Conservation (phyloP, 495 filamentous ascomycete genomes). For the Cercophora scortea region DNA sequence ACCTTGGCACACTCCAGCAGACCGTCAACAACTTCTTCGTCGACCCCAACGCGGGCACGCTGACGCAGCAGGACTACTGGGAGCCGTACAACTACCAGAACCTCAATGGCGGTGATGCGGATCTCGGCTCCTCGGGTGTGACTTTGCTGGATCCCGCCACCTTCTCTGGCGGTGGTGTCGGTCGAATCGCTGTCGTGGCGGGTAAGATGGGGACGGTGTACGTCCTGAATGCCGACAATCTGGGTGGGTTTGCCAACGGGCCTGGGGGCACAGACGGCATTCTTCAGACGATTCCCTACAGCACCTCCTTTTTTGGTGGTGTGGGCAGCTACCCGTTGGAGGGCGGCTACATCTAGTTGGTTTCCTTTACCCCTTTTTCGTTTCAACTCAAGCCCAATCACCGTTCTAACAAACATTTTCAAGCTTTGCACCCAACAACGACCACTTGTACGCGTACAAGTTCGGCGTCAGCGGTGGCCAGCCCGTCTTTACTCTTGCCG, state of each 20-base stretch:
- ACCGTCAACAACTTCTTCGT: constrained; percentile 24
- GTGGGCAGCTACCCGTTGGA: constrained; percentile 37
- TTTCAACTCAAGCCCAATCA: not conserved
- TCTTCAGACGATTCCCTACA: constrained; percentile 34
- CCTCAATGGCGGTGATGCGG: constrained; percentile 31
- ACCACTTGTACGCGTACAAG: constrained; percentile 23
- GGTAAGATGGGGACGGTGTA: constrained; percentile 39
- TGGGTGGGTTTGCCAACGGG: constrained; percentile 40
- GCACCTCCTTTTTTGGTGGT: constrained; percentile 34
- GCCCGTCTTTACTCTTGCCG: constrained; percentile 28
- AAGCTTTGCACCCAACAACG: constrained; percentile 20
- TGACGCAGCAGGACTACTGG: constrained; percentile 32
- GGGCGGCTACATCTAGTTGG: constrained; percentile 41
- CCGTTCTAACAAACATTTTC: not conserved
- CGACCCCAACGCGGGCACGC: constrained; percentile 14
- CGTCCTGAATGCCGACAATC: constrained; percentile 35
- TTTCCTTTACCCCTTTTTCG: not conserved
- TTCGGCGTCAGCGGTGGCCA: constrained; percentile 24
- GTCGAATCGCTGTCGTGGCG: constrained; percentile 26
- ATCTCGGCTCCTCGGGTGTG: constrained; percentile 32
- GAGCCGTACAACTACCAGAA: constrained; percentile 30
- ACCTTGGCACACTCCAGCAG: constrained; percentile 27
- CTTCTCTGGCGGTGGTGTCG: constrained; percentile 30
- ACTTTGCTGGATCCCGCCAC: constrained; percentile 29
- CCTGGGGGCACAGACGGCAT: constrained; percentile 13